Evolutionary conservation across 495 filamentous ascomycete genomes (phyloP).

Genomic region (Tuber calosporum): DNA sequence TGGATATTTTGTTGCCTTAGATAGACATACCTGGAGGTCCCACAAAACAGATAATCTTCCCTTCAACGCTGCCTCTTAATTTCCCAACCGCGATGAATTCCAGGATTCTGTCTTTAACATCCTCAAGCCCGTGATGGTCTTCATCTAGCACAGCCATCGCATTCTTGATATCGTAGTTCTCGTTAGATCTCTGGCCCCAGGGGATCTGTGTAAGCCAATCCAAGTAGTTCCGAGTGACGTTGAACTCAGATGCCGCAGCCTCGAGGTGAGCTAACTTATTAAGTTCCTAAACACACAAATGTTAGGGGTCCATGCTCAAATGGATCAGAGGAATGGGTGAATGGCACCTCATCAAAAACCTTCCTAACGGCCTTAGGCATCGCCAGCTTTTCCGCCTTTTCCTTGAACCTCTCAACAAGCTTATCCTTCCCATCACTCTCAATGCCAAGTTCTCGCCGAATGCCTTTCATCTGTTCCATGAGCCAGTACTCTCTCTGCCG

Average conservation of each 20-base stretch:
- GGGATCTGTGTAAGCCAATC: constrained; percentile 98
- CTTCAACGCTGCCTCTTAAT: constrained; percentile 92
- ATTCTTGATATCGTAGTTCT: constrained; percentile 91
- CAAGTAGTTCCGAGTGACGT: constrained; percentile 97
- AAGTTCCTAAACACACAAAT: constrained; percentile 52
- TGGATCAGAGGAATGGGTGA: neutral
- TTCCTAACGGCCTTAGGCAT: constrained; percentile 97
- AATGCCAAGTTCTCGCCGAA: constrained; percentile 86
- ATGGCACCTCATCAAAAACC: constrained; percentile 73
- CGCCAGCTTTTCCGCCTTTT: constrained; percentile 84
- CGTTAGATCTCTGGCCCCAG: constrained; percentile 90
- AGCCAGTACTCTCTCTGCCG: constrained; percentile 97
- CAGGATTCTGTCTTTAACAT: constrained; percentile 97
- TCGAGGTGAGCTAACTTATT: constrained; percentile 94
- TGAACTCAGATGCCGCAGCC: constrained; percentile 93
- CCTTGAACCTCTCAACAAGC: constrained; percentile 91
- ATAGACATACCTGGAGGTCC: constrained; percentile 62
- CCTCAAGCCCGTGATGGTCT: constrained; percentile 94
- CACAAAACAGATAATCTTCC: constrained; percentile 97
- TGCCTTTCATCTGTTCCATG: constrained; percentile 99
- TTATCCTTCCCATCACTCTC: constrained; percentile 98
- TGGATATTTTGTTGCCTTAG: neutral
- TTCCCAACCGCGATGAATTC: constrained; percentile 99
- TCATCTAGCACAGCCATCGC: constrained; percentile 88
- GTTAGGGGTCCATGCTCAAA: constrained; percentile 8